A percentile compares a stretch with the other conserved stretches of the same genome.
Conservation (phyloP, 2,329 filamentous ascomycete genomes). For the Camptophora hylomeconis region DNA sequence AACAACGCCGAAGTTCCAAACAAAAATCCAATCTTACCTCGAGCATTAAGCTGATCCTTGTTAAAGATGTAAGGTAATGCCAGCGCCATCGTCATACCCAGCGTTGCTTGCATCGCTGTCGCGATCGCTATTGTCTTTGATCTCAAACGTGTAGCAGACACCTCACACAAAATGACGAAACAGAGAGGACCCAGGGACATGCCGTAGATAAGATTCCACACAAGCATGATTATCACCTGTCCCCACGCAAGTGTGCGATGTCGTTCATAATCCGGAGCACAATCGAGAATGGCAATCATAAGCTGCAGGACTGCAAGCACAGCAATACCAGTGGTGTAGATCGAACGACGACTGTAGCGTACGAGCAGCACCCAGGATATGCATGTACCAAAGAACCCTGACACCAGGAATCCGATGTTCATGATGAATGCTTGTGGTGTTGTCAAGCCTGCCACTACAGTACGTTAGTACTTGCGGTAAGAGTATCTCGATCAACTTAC, state of each 20-base stretch:
- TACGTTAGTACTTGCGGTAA: background rate
- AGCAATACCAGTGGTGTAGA: constrained; percentile 23
- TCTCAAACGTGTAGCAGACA: constrained; percentile 27
- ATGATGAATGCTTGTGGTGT: constrained; percentile 26
- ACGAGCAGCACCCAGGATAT: constrained; percentile 25
- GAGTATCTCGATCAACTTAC: constrained; percentile 17
- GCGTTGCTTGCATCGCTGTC: constrained; percentile 25
- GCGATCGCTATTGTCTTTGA: constrained; percentile 34
- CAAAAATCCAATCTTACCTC: constrained; percentile 22
- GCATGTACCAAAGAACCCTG: constrained; percentile 28
- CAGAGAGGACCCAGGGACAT: constrained; percentile 29
- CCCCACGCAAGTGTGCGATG: constrained; percentile 21
- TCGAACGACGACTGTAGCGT: constrained; percentile 22
- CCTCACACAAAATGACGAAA: constrained; percentile 37
- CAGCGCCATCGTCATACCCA: constrained; percentile 28
- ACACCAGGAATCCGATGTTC: constrained; percentile 26
- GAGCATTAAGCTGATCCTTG: constrained; percentile 21
- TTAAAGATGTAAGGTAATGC: constrained; percentile 27
- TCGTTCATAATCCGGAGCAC: constrained; percentile 22
- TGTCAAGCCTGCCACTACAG: constrained; percentile 18
- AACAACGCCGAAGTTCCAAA: constrained; percentile 19
- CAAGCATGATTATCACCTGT: constrained; percentile 24
- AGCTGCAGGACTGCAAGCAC: constrained; percentile 22
- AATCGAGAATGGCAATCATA: constrained; percentile 29
- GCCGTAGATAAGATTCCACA: constrained; percentile 29